A percentile compares a stretch with the other conserved stretches of the same genome.
phyloP scores from a whole-genome alignment of 148 eudicot species.

The Beta vulgaris region DNA sequence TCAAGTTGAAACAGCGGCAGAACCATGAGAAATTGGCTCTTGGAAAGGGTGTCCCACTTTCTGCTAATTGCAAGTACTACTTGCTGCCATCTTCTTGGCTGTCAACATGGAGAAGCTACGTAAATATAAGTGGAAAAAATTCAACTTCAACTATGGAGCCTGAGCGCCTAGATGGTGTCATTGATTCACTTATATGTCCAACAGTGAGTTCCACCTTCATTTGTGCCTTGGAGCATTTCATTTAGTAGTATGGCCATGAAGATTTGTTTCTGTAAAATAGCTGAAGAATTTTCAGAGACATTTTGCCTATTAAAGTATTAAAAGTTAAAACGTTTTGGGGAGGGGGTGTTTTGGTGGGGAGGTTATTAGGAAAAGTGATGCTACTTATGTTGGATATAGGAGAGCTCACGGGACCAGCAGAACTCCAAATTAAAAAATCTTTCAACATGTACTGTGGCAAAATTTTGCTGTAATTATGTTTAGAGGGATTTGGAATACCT shows the following conservation, averaged over 20 bases:
- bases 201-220: conserved; percentile 43
- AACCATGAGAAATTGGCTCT: conserved; percentile 82
- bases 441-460: neutral
- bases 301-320: neutral
- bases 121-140: conserved; percentile 65
- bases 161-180: conserved; percentile 47
- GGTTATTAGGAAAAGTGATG: neutral
- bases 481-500: neutral
- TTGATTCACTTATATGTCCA: conserved; percentile 58
- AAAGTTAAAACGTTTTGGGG: neutral
- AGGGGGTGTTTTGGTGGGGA: neutral
- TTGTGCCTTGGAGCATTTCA: neutral
- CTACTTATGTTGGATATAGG: neutral
- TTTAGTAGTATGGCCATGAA: neutral
- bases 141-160: conserved; percentile 55
- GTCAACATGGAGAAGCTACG: conserved; percentile 76
- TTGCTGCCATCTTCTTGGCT: conserved; percentile 88
- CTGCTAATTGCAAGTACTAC: conserved; percentile 55
- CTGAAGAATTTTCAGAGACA: neutral
- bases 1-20: conserved; percentile 76
- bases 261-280: neutral
- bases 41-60: conserved; percentile 55
- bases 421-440: neutral
- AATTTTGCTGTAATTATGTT: neutral
- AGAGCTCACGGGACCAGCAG: neutral